Evolutionary conservation across 2,329 filamentous ascomycete genomes (phyloP).

Genomic region (Thelonectria discophora): DNA sequence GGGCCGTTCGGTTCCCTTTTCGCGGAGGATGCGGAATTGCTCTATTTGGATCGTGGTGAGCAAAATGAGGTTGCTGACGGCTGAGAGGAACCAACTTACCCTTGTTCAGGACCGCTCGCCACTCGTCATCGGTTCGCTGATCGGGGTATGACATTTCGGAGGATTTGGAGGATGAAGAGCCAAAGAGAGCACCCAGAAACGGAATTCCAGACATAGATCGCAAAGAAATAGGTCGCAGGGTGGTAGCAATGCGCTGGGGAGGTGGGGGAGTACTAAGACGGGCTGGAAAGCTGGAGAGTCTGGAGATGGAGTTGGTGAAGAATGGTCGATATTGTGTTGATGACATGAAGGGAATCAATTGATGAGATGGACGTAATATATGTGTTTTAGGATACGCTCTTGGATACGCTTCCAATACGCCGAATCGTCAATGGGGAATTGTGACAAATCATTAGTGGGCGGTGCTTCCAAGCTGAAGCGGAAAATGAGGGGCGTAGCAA

Average conservation of each 20-base stretch:
- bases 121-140: conserved; percentile 82
- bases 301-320: conserved; percentile 57
- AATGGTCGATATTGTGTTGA: conserved; percentile 62
- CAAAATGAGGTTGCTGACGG: not conserved
- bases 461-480: conserved; percentile 3
- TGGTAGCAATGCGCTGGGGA: conserved; percentile 32
- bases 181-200: conserved; percentile 80
- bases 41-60: conserved; percentile 61
- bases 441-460: conserved; percentile 37
- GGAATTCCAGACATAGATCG: conserved; percentile 80
- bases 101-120: conserved; percentile 82
- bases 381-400: not conserved
- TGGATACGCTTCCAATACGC: not conserved
- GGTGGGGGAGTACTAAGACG: conserved; percentile 46
- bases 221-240: conserved; percentile 42
- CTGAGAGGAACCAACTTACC: conserved; percentile 44
- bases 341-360: not conserved
- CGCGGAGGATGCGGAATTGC: conserved; percentile 91
- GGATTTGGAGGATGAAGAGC: conserved; percentile 66
- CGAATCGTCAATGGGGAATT: not conserved
- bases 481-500: conserved; percentile 20
- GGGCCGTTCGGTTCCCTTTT: conserved; percentile 89
- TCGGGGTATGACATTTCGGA: conserved; percentile 80
- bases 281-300: conserved; percentile 56
- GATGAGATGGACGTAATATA: not conserved